These are phyloP conservation scores for Xylariaceae sp. DNA, from an alignment of 2,329 filamentous ascomycete species.

Conservation along the genomic window DNA sequence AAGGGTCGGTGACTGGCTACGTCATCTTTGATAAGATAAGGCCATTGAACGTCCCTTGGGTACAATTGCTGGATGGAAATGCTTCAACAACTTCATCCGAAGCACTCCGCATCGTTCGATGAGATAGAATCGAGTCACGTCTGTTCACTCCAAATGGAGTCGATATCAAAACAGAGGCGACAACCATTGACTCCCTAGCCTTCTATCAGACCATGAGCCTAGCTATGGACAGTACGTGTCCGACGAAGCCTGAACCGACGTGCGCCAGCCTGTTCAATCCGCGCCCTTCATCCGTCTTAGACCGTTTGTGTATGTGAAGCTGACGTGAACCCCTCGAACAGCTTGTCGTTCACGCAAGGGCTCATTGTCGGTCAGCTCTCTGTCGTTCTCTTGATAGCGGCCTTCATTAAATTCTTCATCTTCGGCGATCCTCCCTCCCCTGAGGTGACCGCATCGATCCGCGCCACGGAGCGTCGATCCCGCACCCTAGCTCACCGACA, in stretches of 20 bases:
- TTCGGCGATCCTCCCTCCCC: conserved; percentile 88
- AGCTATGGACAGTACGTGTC: conserved; percentile 31
- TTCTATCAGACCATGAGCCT: conserved; percentile 13
- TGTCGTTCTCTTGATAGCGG: conserved; percentile 82
- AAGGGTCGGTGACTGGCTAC: conserved; percentile 1
- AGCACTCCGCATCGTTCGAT: neutral
- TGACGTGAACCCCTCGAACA: conserved; percentile 34
- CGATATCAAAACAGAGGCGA: conserved; percentile 8
- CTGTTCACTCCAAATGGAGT: conserved; percentile 3
- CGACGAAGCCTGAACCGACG: conserved; percentile 33
- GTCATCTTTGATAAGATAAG: conserved; percentile 30
- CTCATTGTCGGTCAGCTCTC: conserved; percentile 90
- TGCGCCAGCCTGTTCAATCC: conserved; percentile 20
- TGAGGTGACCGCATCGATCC: conserved; percentile 70
- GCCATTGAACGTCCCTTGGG: conserved; percentile 7
- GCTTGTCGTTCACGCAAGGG: conserved; percentile 87
- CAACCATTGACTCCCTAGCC: conserved; percentile 5
- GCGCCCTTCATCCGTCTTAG: neutral
- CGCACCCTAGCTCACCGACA: conserved; percentile 71
- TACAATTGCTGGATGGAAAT: neutral
- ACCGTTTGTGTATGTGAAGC: conserved; percentile 6
- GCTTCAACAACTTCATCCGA: neutral
- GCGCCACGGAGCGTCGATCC: conserved; percentile 68
- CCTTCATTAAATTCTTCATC: conserved; percentile 99
- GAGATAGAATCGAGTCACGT: neutral